Conservation (phyloP, 2,329 filamentous ascomycete species). For the Botryotinia globosa region DNA sequence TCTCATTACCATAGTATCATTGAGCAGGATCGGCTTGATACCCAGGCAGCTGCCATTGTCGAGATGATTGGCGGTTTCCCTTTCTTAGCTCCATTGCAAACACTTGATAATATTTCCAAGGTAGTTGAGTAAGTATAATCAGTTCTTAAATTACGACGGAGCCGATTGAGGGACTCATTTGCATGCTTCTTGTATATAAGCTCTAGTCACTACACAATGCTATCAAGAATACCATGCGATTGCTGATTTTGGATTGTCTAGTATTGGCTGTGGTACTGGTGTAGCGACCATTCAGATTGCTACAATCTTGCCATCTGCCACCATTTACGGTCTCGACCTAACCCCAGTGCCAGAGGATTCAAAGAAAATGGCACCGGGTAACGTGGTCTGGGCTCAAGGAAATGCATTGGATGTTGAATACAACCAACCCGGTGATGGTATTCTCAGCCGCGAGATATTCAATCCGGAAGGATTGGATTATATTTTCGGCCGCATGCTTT, state of each 20-base stretch:
- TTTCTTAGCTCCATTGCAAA: conserved; percentile 2
- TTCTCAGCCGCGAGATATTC: conserved; percentile 14
- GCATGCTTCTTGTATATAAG: neutral
- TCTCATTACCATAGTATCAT: neutral
- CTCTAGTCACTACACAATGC: neutral
- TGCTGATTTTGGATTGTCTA: neutral
- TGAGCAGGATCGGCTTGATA: conserved; percentile 18
- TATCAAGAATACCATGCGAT: neutral
- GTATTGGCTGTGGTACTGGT: conserved; percentile 17
- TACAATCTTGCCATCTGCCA: conserved; percentile 8
- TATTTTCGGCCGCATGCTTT: conserved; percentile 17
- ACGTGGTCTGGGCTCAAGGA: conserved; percentile 11
- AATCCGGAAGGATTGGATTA: conserved; percentile 5
- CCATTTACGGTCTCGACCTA: conserved; percentile 13
- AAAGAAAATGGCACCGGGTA: neutral
- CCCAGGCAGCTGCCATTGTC: conserved; percentile 17
- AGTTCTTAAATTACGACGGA: neutral
- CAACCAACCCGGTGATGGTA: neutral
- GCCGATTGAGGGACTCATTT: neutral
- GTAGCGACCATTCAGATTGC: conserved; percentile 14
- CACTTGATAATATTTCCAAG: neutral
- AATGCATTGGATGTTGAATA: conserved; percentile 13
- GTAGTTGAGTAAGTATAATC: conserved; percentile 5
- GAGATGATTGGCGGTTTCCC: conserved; percentile 18
- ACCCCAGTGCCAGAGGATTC: conserved; percentile 8